Percentiles rank a stretch among this genome's conserved stretches.
Evolutionary conservation across 2,329 filamentous ascomycete genomes (phyloP).

Genomic region (Nannizziopsis arthrosporioides): DNA sequence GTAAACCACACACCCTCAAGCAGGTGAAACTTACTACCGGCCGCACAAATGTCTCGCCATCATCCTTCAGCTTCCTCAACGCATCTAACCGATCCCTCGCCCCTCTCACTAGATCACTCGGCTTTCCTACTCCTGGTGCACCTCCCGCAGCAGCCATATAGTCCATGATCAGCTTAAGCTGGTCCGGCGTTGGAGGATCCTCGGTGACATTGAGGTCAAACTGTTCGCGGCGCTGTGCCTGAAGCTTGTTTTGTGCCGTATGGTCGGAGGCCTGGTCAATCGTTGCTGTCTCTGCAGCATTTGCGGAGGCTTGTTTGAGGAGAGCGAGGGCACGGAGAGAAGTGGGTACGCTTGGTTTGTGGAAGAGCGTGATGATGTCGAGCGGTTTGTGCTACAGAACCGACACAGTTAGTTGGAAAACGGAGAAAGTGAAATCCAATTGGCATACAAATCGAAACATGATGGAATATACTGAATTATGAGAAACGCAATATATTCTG

Average conservation of each 20-base stretch:
- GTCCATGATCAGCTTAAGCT: conserved; percentile 71
- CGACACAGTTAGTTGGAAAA: background rate
- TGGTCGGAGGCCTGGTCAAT: conserved; percentile 59
- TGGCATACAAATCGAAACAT: conserved; percentile 13
- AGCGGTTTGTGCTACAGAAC: conserved; percentile 56
- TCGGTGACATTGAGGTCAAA: conserved; percentile 85
- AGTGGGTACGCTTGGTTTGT: conserved; percentile 62
- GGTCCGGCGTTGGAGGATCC: conserved; percentile 64
- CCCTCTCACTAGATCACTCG: conserved; percentile 58
- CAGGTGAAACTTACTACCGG: conserved; percentile 54
- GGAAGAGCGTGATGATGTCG: conserved; percentile 93
- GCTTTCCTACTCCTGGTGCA: conserved; percentile 55
- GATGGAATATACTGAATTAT: background rate
- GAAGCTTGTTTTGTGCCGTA: conserved; percentile 45
- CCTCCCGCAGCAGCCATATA: conserved; percentile 57
- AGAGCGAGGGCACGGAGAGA: conserved; percentile 63
- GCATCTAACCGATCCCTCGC: conserved; percentile 67
- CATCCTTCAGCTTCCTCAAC: conserved; percentile 63
- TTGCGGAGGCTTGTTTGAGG: conserved; percentile 68
- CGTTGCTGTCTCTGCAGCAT: conserved; percentile 55
- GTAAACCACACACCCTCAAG: background rate
- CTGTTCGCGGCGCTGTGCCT: conserved; percentile 40
- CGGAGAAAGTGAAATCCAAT: background rate
- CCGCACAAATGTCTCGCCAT: conserved; percentile 53
- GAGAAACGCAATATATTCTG: background rate